Percentiles rank a stretch among this genome's conserved stretches.
These are phyloP conservation scores for Primulina tabacum DNA, from an alignment of 257 asterid genomes.

Conservation along the genomic window DNA sequence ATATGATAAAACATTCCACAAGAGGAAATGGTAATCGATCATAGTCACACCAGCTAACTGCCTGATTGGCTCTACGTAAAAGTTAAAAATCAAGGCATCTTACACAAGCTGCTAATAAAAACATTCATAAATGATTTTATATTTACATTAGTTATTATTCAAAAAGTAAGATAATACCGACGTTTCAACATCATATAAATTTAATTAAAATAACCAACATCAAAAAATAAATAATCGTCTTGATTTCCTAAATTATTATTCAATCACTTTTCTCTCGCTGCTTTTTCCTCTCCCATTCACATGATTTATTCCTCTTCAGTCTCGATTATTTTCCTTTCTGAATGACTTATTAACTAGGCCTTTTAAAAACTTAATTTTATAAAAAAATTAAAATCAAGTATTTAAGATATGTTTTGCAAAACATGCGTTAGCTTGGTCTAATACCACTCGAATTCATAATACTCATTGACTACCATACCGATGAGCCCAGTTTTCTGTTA, in stretches of 20 bases:
- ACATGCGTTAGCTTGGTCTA: not conserved
- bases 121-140: too few species aligned
- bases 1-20: not conserved
- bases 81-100: too few species aligned
- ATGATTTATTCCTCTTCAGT: not conserved
- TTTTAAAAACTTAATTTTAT: not conserved
- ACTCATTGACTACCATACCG: slow-evolving; percentile 38
- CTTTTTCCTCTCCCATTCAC: not conserved
- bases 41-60: not conserved
- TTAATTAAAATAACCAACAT: too few species aligned
- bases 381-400: too few species aligned
- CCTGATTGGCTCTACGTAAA: too few species aligned
- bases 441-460: not conserved
- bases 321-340: not conserved
- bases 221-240: too few species aligned
- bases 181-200: too few species aligned
- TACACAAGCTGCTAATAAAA: too few species aligned
- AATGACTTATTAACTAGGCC: not conserved
- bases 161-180: too few species aligned
- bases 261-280: not conserved
- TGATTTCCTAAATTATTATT: not conserved
- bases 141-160: too few species aligned
- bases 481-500: slow-evolving; percentile 48
- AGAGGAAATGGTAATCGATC: slow-evolving; percentile 8
- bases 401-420: too few species aligned